Evolutionary conservation across 352 stramenopile genomes (phyloP).

Genomic region (Globisporangium irregulare): DNA sequence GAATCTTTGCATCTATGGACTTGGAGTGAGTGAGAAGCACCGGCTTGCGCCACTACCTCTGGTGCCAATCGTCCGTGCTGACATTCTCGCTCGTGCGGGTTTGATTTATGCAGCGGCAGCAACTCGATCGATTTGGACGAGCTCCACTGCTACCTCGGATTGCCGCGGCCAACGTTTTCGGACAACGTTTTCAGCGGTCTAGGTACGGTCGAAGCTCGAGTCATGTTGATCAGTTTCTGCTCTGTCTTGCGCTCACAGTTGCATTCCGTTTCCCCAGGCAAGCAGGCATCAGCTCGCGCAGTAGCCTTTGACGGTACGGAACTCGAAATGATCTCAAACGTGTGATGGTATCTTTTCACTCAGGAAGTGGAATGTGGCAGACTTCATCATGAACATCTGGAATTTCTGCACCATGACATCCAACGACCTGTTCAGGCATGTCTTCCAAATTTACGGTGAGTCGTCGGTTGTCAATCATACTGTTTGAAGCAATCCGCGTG

Average conservation of each 20-base stretch:
- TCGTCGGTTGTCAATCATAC: background rate
- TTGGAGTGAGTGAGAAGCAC: slow-evolving; percentile 40
- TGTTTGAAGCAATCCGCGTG: background rate
- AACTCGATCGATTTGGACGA: slow-evolving; percentile 57
- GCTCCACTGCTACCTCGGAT: slow-evolving; percentile 38
- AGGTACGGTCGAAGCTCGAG: slow-evolving; percentile 17
- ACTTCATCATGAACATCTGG: slow-evolving; percentile 60
- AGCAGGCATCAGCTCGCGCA: slow-evolving; percentile 30
- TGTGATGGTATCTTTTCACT: background rate
- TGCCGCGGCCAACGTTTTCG: slow-evolving; percentile 39
- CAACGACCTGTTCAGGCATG: slow-evolving; percentile 31
- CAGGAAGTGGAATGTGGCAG: slow-evolving; percentile 9
- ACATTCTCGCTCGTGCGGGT: background rate
- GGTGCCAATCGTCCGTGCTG: background rate
- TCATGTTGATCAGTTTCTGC: background rate
- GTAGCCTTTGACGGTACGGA: slow-evolving; percentile 44
- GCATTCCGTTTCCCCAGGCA: slow-evolving; percentile 19
- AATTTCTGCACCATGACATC: slow-evolving; percentile 56
- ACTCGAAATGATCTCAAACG: background rate
- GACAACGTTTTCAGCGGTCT: slow-evolving; percentile 56
- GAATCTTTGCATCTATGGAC: slow-evolving; percentile 48
- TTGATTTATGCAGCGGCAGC: slow-evolving; percentile 30
- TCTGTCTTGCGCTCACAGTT: background rate
- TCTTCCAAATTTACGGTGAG: slow-evolving; percentile 51
- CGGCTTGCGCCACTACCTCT: background rate